Base-by-base conservation (phyloP, 2,329 filamentous ascomycete genomes). In the Penicillium sp. region DNA sequence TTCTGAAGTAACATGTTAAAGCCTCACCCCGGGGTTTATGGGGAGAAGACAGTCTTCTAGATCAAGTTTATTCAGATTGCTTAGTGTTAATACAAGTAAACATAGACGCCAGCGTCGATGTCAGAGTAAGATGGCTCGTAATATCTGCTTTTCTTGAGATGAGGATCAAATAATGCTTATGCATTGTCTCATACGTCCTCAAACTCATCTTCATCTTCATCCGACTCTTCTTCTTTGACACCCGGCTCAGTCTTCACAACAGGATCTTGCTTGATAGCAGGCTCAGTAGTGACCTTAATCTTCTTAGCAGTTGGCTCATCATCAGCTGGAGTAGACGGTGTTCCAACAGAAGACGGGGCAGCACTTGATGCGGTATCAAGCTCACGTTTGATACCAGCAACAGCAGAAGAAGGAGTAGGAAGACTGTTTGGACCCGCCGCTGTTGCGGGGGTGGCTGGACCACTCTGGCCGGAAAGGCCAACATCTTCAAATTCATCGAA, bases 401-500 rank as follows among this genome's bases (percentile, higher is more conserved):
- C 58, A 18, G 59, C 64, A 26, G 60, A 57, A 12, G 54, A 56
- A 6, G 61, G 55, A 4, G 57, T 48, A 4, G 70, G 64, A 1
- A 56, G 67, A 60, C 68, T 72, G 6, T 68, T 68, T 5, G 69
- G 67, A 3, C 64, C 64, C 11, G 56, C 56, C 7, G 51, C 58
- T 5, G 67, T 65, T 11, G 69, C 69, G 18, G 71, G 71, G 15
- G 71, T 75, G 7, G 62, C 67, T 4, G 73, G 67, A 22, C 72
- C 74, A 55, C 70, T 70, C 37, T 67, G 68, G 20, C 64, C 71
- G 14, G 73, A 71, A 11, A 70, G 64, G n/a, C 71, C 70, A 6
- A 79, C 73, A 41, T 79, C 77, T 58, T 79, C 77, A 42, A 79
- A 78, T 49, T 76, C 71, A 42, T 73, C 73, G n/a, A 69, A 69